phyloP scores from a whole-genome alignment of 2,329 filamentous ascomycete species.

The Aspergillus alliaceus region DNA sequence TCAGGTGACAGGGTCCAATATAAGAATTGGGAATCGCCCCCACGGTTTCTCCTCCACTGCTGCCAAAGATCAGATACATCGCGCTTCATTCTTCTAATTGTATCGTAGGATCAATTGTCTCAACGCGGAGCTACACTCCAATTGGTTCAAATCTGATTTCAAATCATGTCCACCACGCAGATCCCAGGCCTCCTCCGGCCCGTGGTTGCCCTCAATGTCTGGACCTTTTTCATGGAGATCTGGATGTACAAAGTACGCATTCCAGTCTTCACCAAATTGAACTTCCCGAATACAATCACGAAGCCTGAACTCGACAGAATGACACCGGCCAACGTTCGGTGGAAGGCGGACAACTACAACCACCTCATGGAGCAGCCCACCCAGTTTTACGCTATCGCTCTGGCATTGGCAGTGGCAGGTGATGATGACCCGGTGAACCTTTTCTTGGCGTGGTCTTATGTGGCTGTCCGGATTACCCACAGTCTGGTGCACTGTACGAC shows the following conservation, averaged over 20 bases:
- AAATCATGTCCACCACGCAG: not conserved
- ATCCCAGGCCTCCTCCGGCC: slow-evolving; percentile 27
- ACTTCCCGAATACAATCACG: slow-evolving; percentile 17
- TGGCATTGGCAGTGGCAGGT: slow-evolving; percentile 30
- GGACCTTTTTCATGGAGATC: slow-evolving; percentile 44
- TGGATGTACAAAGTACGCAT: slow-evolving; percentile 45
- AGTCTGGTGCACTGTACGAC: slow-evolving; percentile 39
- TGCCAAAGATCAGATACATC: too few relatives aligned
- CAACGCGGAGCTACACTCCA: too few relatives aligned
- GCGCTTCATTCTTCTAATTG: too few relatives aligned
- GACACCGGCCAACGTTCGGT: slow-evolving; percentile 30
- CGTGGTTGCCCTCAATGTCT: slow-evolving; percentile 36
- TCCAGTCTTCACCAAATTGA: slow-evolving; percentile 31
- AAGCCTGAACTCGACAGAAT: slow-evolving; percentile 25
- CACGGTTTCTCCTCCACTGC: too few relatives aligned
- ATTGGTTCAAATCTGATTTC: not conserved
- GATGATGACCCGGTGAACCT: slow-evolving; percentile 25
- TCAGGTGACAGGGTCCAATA: not conserved
- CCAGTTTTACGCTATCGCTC: slow-evolving; percentile 44
- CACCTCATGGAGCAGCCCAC: slow-evolving; percentile 48
- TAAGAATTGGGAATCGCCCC: too few relatives aligned
- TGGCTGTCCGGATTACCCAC: slow-evolving; percentile 41
- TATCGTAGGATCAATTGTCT: too few relatives aligned
- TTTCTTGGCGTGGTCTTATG: slow-evolving; percentile 44
- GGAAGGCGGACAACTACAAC: slow-evolving; percentile 46